Conservation (phyloP, 148 eudicot genomes). For the Camellia lanceoleosa region DNA sequence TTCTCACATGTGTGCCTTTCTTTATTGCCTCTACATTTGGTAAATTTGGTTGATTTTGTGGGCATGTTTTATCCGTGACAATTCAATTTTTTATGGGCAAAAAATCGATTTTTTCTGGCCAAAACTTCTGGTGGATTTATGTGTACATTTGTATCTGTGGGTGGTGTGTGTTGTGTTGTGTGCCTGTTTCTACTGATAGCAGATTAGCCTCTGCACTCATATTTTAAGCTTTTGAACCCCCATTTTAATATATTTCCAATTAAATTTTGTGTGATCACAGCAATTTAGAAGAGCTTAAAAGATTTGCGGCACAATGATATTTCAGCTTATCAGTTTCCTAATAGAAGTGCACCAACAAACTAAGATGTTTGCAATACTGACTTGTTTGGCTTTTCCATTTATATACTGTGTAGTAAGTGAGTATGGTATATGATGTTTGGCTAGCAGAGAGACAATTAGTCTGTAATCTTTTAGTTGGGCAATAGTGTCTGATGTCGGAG, state of each 20-base stretch:
- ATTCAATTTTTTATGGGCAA: too few species aligned
- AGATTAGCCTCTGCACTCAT: not conserved
- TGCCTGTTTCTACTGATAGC: not conserved
- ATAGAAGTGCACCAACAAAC: not conserved
- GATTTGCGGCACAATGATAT: not conserved
- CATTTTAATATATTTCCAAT: not conserved
- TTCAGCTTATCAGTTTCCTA: not conserved
- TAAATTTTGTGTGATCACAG: not conserved
- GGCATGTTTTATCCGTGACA: not conserved
- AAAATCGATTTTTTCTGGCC: too few species aligned
- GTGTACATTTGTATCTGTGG: too few species aligned
- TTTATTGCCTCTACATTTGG: not conserved
- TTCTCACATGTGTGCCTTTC: not conserved
- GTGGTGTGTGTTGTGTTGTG: not conserved
- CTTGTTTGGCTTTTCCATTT: too few species aligned
- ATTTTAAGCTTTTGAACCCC: slow-evolving; percentile 3
- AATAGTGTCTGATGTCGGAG: not conserved
- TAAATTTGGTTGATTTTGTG: not conserved
- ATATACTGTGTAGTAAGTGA: too few species aligned
- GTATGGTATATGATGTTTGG: not conserved
- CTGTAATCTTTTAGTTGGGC: not conserved
- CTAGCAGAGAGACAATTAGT: not conserved
- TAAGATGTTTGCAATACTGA: slow-evolving; percentile 4
- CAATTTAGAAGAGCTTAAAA: not conserved
- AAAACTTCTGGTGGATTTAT: not conserved